Base-by-base conservation (phyloP, 768 basidiomycete genomes). In the Pholiota microspora region DNA sequence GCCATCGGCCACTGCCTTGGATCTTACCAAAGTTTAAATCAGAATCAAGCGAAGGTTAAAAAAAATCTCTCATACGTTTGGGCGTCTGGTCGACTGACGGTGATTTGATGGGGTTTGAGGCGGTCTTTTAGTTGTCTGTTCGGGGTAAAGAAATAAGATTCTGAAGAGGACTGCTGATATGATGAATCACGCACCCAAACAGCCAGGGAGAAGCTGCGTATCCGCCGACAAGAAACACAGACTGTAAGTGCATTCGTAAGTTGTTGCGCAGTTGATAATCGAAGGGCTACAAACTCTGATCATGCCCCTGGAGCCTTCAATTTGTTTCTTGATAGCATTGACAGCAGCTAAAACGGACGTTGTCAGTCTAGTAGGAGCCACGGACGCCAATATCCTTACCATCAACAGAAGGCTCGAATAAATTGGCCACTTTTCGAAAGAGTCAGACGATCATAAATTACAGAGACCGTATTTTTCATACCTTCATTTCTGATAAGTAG, bases 181-280 rank as follows among this genome's bases (percentile, higher is more conserved):
- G 16, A n/a, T 13, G 24, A 9, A 9, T 27, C 23, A 53, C 71
- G 9, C 60, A 73, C 74, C 59, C 67, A 67, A 89, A 91, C 27
- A 91, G 73, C 88, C 89, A 91, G 1, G 88, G 86, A 55, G 86
- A 89, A 0, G 89, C 88, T 2, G 89, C 89, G 59, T 90, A 92
- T 45, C 89, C 89, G 63, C 89, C 89, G 8, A 92, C 89, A 21
- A 92, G 72, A 75, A 89, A 92, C 4, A 92, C 83, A n/a, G 86
- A 89, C 86, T 89, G 53, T 56, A 23, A 3, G 23, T 23, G 5
- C 1, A 47, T 18, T 24, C 23, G 25, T 46, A 46, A 12, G 4
- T 1, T 18, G n/a, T 16, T 7, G 4, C 7, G 9, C 16, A 15
- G 28, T 35, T 18, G 15, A 18, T 8, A 6, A 0, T 12, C 21